Evolutionary conservation across 1,139 yeast species (phyloP), one percentile per base, ranked within the genome.

Genomic region (Scheffersomyces lignicola): DNA sequence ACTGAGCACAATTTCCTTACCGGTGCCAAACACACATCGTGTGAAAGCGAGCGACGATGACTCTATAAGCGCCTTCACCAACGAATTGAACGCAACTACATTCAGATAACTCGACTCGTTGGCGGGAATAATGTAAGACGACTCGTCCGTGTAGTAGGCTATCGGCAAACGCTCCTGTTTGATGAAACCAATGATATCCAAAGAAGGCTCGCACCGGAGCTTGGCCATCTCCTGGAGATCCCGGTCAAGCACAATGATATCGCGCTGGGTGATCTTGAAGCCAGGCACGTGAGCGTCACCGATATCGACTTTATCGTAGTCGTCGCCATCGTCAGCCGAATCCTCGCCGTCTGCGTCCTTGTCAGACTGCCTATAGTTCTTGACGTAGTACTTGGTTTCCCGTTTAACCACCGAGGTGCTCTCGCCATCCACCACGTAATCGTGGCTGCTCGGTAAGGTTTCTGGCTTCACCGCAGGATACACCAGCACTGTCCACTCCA

Each of bases 121-220:
- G 5, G 53, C 47, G 0, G 86, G 79, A 1, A 83, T 57, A 3
- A 88, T 66, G 36, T 78, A 73, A 10, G 65, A 68, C 0, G 92
- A 62, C 34, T 81, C 89, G 1, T 77, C 77, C 37, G 77, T 72
- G 24, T 77, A 63, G 45, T 71, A 76, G 49, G 82, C 80, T 3
- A 80, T 68, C 0, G 88, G 85, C 4, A 87, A 50, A 2, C 60
- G 54, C 0, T 50, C 48, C 11, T 51, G 49, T 7, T 66, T 64
- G 7, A 80, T 58, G 44, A 87, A 80, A 0, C 89, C 89, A 22
- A 86, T 48, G 4, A 89, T 64, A 51, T 83, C 88, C 17, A 87
- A 51, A 0, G 82, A 79, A 0, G 79, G 66, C 3, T 43, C 37
- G 0, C 78, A 65, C 3, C 60, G 53, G 18, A 78, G 66, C n/a